Evolutionary conservation across 345 rosid species (phyloP).

Genomic region (Melaleuca alternifolia): DNA sequence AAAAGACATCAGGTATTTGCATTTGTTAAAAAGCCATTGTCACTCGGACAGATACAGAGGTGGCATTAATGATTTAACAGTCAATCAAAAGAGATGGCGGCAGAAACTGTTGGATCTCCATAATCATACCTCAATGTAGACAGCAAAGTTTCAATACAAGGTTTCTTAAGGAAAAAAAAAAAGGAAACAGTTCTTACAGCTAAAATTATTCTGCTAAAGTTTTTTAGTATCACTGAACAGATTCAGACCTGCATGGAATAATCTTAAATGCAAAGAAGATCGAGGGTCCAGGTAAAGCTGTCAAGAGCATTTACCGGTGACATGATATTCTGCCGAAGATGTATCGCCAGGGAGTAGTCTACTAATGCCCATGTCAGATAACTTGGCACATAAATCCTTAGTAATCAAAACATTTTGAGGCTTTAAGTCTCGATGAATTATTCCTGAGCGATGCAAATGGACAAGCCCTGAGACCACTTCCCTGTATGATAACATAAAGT

Average conservation of each 20-base stretch:
- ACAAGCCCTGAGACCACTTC: slow-evolving; percentile 77
- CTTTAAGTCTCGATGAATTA: slow-evolving; percentile 78
- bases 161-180: background rate
- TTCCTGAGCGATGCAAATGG: slow-evolving; percentile 81
- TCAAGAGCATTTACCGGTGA: slow-evolving; percentile 42
- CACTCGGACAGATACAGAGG: background rate
- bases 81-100: background rate
- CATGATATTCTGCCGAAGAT: slow-evolving; percentile 70
- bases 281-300: background rate
- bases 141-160: background rate
- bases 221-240: background rate
- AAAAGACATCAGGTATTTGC: background rate
- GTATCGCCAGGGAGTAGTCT: slow-evolving; percentile 58
- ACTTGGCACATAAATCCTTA: slow-evolving; percentile 69
- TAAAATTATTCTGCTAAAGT: background rate
- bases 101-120: background rate
- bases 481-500: slow-evolving; percentile 27
- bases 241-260: background rate
- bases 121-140: background rate
- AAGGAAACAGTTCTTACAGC: background rate
- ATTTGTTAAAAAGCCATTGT: background rate
- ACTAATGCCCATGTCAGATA: slow-evolving; percentile 97
- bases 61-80: background rate
- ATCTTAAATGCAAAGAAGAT: background rate
- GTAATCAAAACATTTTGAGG: slow-evolving; percentile 88